Evolutionary conservation across 2,329 filamentous ascomycete genomes (phyloP).

Genomic region (Colletotrichum graminicola): DNA sequence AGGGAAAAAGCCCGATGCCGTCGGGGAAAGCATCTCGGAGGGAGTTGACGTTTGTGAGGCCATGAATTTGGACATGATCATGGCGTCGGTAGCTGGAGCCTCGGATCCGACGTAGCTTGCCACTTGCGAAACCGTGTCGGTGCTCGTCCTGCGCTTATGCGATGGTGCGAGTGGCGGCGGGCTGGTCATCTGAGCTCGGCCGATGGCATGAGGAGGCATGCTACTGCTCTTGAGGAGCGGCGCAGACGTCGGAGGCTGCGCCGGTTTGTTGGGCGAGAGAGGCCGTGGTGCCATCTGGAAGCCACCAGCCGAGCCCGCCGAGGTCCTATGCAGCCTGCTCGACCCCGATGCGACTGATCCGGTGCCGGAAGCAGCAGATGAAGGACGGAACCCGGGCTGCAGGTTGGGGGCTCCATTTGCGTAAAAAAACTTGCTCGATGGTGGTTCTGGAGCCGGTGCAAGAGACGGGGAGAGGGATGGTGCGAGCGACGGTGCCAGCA

Average conservation of each 20-base stretch:
- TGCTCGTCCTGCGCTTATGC: conserved; percentile 57
- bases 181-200: conserved; percentile 51
- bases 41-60: conserved; percentile 49
- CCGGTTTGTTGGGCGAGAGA: conserved; percentile 63
- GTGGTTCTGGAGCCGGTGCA: conserved; percentile 53
- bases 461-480: conserved; percentile 52
- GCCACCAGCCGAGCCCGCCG: conserved; percentile 40
- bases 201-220: conserved; percentile 43
- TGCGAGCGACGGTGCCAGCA: conserved; percentile 45
- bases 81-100: conserved; percentile 51
- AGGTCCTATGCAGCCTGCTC: conserved; percentile 54
- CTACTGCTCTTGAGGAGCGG: conserved; percentile 41
- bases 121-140: conserved; percentile 54
- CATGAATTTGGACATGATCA: conserved; percentile 53
- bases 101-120: conserved; percentile 46
- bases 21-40: conserved; percentile 54
- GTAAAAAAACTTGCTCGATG: conserved; percentile 79
- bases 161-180: conserved; percentile 53
- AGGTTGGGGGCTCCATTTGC: conserved; percentile 74
- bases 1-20: conserved; percentile 46
- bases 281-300: conserved; percentile 56
- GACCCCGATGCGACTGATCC: conserved; percentile 61
- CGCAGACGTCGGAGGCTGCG: conserved; percentile 36
- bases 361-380: conserved; percentile 53
- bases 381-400: conserved; percentile 52